These are phyloP conservation scores for Erigeron philadelphicus DNA, from an alignment of 140 eudicot genomes.

Conservation along the genomic window DNA sequence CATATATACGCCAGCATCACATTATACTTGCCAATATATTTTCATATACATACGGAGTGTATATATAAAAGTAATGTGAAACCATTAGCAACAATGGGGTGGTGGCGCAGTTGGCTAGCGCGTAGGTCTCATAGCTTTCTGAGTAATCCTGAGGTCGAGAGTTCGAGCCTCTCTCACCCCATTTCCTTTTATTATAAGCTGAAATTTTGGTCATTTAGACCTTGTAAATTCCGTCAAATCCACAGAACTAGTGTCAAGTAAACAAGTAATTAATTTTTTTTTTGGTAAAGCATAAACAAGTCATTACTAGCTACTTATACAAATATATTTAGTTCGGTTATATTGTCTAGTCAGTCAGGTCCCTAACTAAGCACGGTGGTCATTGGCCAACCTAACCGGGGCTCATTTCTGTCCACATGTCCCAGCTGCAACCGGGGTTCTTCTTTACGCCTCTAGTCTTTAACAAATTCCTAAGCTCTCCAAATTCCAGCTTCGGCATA, in stretches of 20 bases:
- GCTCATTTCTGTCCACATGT: conserved; percentile 44
- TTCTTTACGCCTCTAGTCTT: conserved; percentile 53
- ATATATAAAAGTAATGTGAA: no score
- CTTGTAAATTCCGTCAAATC: no score
- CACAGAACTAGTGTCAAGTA: no score
- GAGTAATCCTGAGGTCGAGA: conserved; percentile 75
- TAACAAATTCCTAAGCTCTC: conserved; percentile 48
- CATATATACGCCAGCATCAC: no score
- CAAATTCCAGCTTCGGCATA: conserved; percentile 86
- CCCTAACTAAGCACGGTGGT: neutral
- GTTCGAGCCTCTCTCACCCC: conserved; percentile 96
- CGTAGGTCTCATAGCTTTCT: conserved; percentile 77
- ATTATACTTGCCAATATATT: no score
- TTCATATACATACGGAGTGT: no score
- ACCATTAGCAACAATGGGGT: conserved; percentile 31
- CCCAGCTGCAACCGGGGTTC: conserved; percentile 82
- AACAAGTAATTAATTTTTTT: no score
- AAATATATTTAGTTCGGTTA: neutral
- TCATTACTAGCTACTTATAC: no score
- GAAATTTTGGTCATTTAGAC: no score
- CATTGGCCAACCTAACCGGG: neutral
- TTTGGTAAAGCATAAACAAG: no score
- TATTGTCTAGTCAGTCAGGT: neutral
- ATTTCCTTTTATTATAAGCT: neutral
- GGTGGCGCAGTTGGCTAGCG: conserved; percentile 99